Evolutionary conservation across 345 rosid genomes (phyloP), one percentile per base, ranked within the genome.

Genomic region (Stellera chamaejasme): DNA sequence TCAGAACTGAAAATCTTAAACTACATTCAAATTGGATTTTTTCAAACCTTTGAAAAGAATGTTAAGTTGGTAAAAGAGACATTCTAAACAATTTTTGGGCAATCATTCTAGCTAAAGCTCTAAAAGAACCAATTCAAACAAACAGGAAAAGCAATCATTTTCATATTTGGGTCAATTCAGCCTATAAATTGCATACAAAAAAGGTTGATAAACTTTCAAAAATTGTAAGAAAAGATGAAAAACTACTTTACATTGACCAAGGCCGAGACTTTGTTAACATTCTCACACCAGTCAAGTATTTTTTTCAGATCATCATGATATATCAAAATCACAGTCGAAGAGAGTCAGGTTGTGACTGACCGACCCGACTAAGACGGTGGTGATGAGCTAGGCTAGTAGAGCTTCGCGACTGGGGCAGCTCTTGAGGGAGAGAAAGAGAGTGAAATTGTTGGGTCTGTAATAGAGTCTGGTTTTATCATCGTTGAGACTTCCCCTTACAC

Each of bases 321-420:
- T 95, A 88, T 88, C 84, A 92, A 74, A 57, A 81, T 82, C 46
- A 92, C 79, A 55, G n/a, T 92, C 87, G 67, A 79, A 84, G 60
- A 92, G 95, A 42, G 95, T 77, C 11, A 81, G 81, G 52, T 71
- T 73, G 51, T 60, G 73, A 12, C 16, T 63, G 68, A 39, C 2
- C 67, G 65, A 39, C 60, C 23, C 6, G 69, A 42, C 42, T 54
- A 78, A 47, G 62, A 69, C 13, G 82, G 77, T 10, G 84, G 79
- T 4, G 90, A 65, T 3, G 78, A 55, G 50, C 80, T 45, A 10
- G 81, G 75, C 43, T 80, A 69, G 57, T 61, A 69, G 27, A 60
- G 48, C 65, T 79, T 73, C n/a, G n/a, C n/a, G 48, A 60, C 12
- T 48, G 49, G 41, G 49, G 53, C 64, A 51, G 61, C 64, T 76